Percentiles rank a stretch among this genome's conserved stretches.
These are phyloP conservation scores for Kodamaea neixiangensis DNA, from an alignment of 805 yeast genomes.

Conservation along the genomic window DNA sequence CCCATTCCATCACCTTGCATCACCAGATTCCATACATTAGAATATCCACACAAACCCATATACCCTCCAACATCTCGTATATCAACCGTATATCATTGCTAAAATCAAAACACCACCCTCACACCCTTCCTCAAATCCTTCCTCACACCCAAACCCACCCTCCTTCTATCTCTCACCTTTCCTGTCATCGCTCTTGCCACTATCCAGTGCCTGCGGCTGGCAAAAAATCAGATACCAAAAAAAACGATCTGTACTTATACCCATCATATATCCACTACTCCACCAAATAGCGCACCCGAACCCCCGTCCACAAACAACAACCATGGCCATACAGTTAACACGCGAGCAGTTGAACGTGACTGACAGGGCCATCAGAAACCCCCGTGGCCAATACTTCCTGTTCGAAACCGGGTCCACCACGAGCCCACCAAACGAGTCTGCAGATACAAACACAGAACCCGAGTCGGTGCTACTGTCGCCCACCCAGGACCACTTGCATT, in stretches of 20 bases:
- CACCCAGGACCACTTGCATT: background rate
- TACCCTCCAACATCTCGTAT: too few species aligned
- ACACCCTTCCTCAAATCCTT: background rate
- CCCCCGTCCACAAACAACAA: background rate
- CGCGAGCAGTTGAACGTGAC: constrained; percentile 14
- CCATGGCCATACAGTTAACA: constrained; percentile 14
- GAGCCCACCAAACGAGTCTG: background rate
- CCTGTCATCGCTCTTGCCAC: background rate
- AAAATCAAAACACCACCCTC: background rate
- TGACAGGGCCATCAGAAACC: constrained; percentile 9
- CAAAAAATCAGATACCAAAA: background rate
- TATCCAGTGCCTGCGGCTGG: background rate
- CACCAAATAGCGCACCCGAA: background rate
- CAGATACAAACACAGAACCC: background rate
- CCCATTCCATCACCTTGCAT: background rate
- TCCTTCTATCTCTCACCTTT: background rate
- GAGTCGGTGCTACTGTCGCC: background rate
- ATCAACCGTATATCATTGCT: background rate
- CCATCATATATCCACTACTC: too few species aligned
- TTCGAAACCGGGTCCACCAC: background rate
- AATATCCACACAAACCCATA: too few species aligned
- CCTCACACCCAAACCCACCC: background rate
- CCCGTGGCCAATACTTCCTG: constrained; percentile 3
- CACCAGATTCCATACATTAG: background rate
- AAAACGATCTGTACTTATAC: background rate